Conservation (phyloP, 2,329 filamentous ascomycete genomes). For the Pseudohalonectria lignicola region DNA sequence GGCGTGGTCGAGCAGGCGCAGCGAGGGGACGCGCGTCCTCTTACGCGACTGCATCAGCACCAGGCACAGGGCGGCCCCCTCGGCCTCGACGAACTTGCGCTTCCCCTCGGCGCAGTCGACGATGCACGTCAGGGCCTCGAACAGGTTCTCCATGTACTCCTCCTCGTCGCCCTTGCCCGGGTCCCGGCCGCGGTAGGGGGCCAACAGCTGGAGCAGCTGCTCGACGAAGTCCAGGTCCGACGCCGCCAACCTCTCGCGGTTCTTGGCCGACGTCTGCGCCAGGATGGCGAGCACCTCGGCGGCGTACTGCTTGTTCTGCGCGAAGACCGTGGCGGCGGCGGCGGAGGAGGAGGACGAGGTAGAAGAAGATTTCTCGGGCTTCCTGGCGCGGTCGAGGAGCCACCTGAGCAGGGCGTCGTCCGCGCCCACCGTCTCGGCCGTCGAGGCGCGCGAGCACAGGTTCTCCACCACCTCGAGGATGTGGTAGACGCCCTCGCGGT, state of each 20-base stretch:
- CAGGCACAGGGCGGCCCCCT: constrained; percentile 82
- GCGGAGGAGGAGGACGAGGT: too few relatives aligned
- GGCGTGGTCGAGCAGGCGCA: constrained; percentile 80
- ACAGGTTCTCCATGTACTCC: constrained; percentile 90
- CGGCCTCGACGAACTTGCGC: constrained; percentile 71
- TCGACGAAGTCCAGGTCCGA: constrained; percentile 60
- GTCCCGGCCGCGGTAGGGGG: constrained; percentile 75
- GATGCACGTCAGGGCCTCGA: constrained; percentile 74
- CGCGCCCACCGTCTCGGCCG: constrained; percentile 61
- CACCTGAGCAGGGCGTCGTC: constrained; percentile 59
- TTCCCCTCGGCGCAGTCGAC: constrained; percentile 70
- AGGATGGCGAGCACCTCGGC: constrained; percentile 88
- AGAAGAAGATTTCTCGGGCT: constrained; percentile 52
- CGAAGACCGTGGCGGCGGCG: constrained; percentile 28
- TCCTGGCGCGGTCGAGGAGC: constrained; percentile 65
- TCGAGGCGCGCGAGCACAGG: constrained; percentile 58
- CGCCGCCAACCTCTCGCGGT: constrained; percentile 48
- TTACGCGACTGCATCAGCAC: constrained; percentile 89
- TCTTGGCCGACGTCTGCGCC: constrained; percentile 60
- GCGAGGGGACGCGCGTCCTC: constrained; percentile 39
- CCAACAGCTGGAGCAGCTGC: constrained; percentile 68
- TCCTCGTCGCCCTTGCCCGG: constrained; percentile 83
- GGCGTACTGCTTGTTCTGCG: constrained; percentile 91
- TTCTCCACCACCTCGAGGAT: constrained; percentile 77
- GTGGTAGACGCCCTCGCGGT: constrained; percentile 80